Base-by-base conservation (phyloP, 495 filamentous ascomycete genomes). In the Xylaria venustula region DNA sequence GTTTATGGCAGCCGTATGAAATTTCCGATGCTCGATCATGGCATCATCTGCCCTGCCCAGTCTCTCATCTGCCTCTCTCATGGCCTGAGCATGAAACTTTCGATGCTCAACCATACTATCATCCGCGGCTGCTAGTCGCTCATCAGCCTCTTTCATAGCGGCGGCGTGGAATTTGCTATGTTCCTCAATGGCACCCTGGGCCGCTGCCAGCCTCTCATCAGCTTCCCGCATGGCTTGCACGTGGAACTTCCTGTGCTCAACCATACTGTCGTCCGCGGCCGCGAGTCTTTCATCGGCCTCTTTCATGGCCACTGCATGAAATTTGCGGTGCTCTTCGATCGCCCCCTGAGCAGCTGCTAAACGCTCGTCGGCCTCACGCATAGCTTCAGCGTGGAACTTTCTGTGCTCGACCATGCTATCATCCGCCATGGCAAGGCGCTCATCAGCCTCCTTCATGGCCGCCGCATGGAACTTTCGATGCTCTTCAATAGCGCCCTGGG, bases 11-110 rank as follows among this genome's bases (percentile, higher is more conserved):
- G 30, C 19, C 7, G 28, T 25, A 36, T 52, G 49, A 15, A 52
- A 52, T 19, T 52, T 52, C 17, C 49, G 49, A 52, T 55, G 52
- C 17, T 55, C 51, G n/a, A 54, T 30, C 51, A 54, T 54, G 15
- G 26, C 22, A 26, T 54, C 51, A 42, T 54, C 51, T 7, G 51
- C 51, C 17, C 34, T 9, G 32, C 26, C 23, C 9, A 54, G 19
- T 15, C 51, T 40, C 51, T 42, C 51, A 7, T 54, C 51, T 11
- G 51, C 48, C 17, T 51, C 48, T 12, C 28, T 51, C 48, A 51
- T 51, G 9, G 48, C 48, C 28, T 14, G 9, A n/a, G 17, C 2
- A 34, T 51, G 48, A 4, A 51, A 50, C 3, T 50, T 50, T 7
- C 47, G 26, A 34, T 50, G 47, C 47, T 50, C 48, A 23, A 36